Evolutionary conservation across 768 basidiomycete species (phyloP).

Genomic region (Galerina marginata): DNA sequence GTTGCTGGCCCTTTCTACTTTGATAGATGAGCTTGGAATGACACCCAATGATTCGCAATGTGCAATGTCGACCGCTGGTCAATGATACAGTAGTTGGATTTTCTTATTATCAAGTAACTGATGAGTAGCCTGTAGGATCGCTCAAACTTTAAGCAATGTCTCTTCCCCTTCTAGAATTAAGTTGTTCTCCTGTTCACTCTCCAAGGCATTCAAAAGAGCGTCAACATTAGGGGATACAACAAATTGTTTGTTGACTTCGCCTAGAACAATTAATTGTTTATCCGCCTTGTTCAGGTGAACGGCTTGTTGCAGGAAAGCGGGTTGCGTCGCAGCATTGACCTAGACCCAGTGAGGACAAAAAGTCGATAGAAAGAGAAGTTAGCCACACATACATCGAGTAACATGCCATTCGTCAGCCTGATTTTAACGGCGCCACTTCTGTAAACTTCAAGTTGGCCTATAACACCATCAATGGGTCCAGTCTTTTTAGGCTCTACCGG

Average conservation of each 20-base stretch:
- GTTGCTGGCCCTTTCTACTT: no score
- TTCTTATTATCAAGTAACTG: no score
- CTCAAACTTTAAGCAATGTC: constrained; percentile 44
- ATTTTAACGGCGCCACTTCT: constrained; percentile 87
- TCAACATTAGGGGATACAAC: constrained; percentile 87
- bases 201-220: constrained; percentile 69
- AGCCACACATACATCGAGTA: constrained; percentile 72
- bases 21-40: no score
- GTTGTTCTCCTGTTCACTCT: constrained; percentile 48
- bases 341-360: constrained; percentile 30
- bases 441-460: constrained; percentile 87
- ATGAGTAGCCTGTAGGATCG: no score
- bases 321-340: constrained; percentile 83
- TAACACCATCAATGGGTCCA: constrained; percentile 68
- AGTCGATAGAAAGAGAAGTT: background rate
- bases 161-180: constrained; percentile 45
- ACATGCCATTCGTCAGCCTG: constrained; percentile 78
- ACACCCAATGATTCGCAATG: no score
- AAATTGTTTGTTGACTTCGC: constrained; percentile 88
- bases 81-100: background rate
- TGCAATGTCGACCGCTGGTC: background rate
- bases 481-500: constrained; percentile 34
- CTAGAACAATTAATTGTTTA: constrained; percentile 72
- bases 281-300: constrained; percentile 68
- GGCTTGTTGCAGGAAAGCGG: constrained; percentile 89